Evolutionary conservation across 2,329 filamentous ascomycete species (phyloP), one percentile per base, ranked within the genome.

Genomic region (Venturia asperata): DNA sequence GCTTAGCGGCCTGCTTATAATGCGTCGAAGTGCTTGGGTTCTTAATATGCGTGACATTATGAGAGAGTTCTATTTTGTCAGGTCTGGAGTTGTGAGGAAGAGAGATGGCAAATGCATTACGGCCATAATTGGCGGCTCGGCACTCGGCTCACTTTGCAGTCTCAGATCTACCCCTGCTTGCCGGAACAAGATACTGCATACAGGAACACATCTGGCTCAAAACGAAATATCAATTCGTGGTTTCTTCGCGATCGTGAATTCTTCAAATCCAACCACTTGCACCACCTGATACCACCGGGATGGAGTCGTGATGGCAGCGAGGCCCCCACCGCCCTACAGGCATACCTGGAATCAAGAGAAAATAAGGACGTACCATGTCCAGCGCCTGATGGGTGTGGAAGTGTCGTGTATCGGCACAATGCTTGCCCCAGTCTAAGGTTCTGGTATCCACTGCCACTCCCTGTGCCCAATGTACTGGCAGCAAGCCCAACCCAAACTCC

Each of bases 261-360:
- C 10, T 64, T 56, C 47, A 56, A 60, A 34, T 13, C 60, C 17
- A 21, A 64, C 17, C 27, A 56, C 13, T 15, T 49, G n/a, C 41
- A 42, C 27, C 19, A 41, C 6, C 63, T 49, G 10, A n/a, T 64
- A 15, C 63, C 63, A 15, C 34, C 24, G 21, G 63, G 63, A 5
- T 64, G 63, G 49, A 56, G n/a, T 39, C 63, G 63, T 2, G 9
- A 56, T 37, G 27, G 21, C 17, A 34, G 13, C 11, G 24, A 19
- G 27, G 10, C 24, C 27, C n/a, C n/a, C n/a, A n/a, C n/a, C n/a
- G 24, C 24, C 13, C 27, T n/a, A 13, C 49, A 9, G 5, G n/a
- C 1, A 56, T 30, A 4, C 27, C 1, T 2, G 10, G 9, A 11
- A 1, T 27, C 24, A 30, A 27, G 3, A 6, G 1, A 30, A 3